Base-by-base conservation (phyloP, 495 filamentous ascomycete genomes). In the Chaetomium tenue region DNA sequence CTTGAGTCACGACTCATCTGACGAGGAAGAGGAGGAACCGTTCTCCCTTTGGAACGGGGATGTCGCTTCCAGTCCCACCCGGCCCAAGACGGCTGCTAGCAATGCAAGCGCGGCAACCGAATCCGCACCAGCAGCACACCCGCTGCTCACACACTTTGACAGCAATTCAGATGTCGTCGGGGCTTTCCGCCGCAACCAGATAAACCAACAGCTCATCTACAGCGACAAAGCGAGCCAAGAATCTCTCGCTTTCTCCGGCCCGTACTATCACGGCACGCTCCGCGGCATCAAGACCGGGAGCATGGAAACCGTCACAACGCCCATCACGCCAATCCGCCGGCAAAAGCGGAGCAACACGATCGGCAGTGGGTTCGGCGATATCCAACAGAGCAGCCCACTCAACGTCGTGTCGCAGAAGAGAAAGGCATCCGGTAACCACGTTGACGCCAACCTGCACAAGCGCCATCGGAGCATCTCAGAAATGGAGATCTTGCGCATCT, bases 171-270 rank as follows among this genome's bases (percentile, higher is more conserved):
- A 86, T 58, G 82, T 87, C 44, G 89, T 92, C 63, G 89, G 88
- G 39, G 88, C 89, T 9, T 94, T 93, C 78, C 89, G 90, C 47
- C 85, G 85, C 44, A 89, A 92, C 70, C 88, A 93, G 73, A 85
- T 85, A 70, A 86, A 87, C 63, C 88, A 90, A 70, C 83, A 89
- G 66, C 82, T 88, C 42, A 80, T 89, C 61, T 78, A 84, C 65
- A 86, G 86, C 72, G 83, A 85, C 64, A 80, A 82, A 65, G 75
- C 78, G 52, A 81, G 76, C 56, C 77, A 81, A 18, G 83, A 83
- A 25, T 82, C 81, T 9, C 76, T 84, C 30, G 81, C 79, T 7
- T 86, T 86, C 61, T 76, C 78, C 13, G 76, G 74, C 12, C 87
- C 86, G 1, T 81, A 78, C 65, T 73, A 76, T 61, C 71, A 80